Evolutionary conservation across 805 yeast genomes (phyloP).

Genomic region (Saturnispora halmiae): DNA sequence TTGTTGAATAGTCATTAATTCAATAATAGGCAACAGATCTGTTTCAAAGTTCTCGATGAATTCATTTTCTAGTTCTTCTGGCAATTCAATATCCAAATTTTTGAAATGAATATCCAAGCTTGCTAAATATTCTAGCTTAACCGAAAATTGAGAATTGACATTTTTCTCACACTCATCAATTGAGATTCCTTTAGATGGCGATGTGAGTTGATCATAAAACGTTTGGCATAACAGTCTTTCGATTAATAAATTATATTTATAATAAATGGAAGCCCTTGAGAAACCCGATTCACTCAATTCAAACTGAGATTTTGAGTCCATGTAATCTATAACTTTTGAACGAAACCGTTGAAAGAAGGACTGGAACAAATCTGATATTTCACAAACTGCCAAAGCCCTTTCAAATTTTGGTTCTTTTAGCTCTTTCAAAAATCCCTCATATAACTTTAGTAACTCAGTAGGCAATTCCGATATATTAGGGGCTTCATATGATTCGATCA

Average conservation of each 20-base stretch:
- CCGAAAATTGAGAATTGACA: conserved; percentile 21
- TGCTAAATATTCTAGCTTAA: conserved; percentile 23
- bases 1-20: conserved; percentile 25
- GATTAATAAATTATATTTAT: conserved; percentile 23
- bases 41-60: conserved; percentile 21
- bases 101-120: conserved; percentile 20
- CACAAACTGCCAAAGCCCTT: conserved; percentile 29
- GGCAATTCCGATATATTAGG: conserved; percentile 24
- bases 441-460: conserved; percentile 16
- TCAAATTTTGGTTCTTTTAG: conserved; percentile 30
- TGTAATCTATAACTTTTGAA: conserved; percentile 14
- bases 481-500: conserved; percentile 15
- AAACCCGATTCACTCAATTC: conserved; percentile 16
- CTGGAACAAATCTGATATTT: conserved; percentile 29
- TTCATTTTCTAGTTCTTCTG: conserved; percentile 17
- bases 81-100: conserved; percentile 26
- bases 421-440: conserved; percentile 25
- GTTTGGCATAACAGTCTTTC: conserved; percentile 29
- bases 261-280: conserved; percentile 9
- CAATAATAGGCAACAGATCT: conserved; percentile 24
- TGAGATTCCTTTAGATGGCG: conserved; percentile 24
- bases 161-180: conserved; percentile 26
- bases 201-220: conserved; percentile 27
- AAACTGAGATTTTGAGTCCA: conserved; percentile 17
- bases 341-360: conserved; percentile 27